phyloP scores from a whole-genome alignment of 805 yeast species.

The Nakazawaea populi region DNA sequence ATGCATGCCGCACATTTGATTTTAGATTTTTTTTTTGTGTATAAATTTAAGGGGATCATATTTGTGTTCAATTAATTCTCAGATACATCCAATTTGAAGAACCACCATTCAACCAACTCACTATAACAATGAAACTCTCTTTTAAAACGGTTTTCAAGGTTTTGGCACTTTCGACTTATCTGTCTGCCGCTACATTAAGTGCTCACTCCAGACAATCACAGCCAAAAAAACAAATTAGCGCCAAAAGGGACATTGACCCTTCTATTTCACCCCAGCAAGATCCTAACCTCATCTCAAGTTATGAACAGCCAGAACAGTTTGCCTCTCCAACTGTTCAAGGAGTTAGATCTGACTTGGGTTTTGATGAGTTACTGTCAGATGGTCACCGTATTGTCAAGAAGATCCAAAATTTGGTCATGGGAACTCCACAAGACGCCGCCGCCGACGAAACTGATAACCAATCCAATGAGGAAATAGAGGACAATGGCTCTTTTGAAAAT shows the following conservation, averaged over 20 bases:
- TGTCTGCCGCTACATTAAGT: background rate
- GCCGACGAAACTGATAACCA: background rate
- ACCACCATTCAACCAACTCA: background rate
- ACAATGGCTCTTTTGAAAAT: background rate
- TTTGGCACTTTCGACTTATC: background rate
- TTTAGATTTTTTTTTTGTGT: too few species aligned
- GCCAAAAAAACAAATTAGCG: background rate
- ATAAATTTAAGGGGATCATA: too few species aligned
- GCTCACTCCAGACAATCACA: too few species aligned
- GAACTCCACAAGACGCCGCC: background rate
- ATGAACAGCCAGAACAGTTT: background rate
- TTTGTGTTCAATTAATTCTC: too few species aligned
- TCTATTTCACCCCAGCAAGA: conserved; percentile 6
- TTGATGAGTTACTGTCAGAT: background rate
- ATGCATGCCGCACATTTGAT: background rate
- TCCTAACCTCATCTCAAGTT: background rate
- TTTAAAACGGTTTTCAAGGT: background rate
- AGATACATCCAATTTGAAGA: background rate
- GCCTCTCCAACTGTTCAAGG: background rate
- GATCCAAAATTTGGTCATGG: background rate
- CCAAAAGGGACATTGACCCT: conserved; percentile 1
- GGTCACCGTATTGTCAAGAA: background rate
- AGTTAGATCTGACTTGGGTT: background rate
- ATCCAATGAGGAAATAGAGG: background rate
- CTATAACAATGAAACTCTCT: background rate